phyloP scores from a whole-genome alignment of 1,139 yeast species.

The Hyphopichia burtonii region DNA sequence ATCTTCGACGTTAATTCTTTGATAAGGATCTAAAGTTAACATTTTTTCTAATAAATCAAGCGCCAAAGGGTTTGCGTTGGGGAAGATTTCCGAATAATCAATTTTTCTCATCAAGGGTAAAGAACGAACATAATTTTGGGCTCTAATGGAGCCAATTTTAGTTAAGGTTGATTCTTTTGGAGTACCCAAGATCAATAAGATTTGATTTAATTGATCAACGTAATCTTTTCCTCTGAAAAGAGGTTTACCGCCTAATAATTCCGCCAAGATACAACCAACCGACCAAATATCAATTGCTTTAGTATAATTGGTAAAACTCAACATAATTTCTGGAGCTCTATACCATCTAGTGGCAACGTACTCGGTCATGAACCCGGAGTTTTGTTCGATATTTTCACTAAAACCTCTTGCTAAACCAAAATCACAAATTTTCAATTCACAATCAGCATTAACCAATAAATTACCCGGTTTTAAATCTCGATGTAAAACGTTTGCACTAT shows the following conservation, averaged over 20 bases:
- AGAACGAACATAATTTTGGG: slow-evolving; percentile 88
- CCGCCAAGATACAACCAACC: slow-evolving; percentile 94
- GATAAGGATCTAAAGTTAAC: slow-evolving; percentile 85
- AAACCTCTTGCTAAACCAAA: slow-evolving; percentile 94
- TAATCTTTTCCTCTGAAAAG: slow-evolving; percentile 92
- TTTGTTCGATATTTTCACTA: slow-evolving; percentile 77
- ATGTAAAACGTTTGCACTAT: slow-evolving; percentile 86
- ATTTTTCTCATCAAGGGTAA: slow-evolving; percentile 81
- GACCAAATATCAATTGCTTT: slow-evolving; percentile 98
- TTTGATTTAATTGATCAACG: slow-evolving; percentile 91
- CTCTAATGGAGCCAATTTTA: slow-evolving; percentile 84
- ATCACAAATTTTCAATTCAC: slow-evolving; percentile 88
- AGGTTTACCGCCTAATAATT: slow-evolving; percentile 87
- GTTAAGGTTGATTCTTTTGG: slow-evolving; percentile 82
- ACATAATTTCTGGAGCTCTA: slow-evolving; percentile 96
- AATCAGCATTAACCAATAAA: slow-evolving; percentile 82
- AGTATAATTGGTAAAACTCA: slow-evolving; percentile 87
- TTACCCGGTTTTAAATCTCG: slow-evolving; percentile 90
- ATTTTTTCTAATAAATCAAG: slow-evolving; percentile 77
- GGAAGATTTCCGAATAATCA: slow-evolving; percentile 72
- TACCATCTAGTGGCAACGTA: slow-evolving; percentile 99
- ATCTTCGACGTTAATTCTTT: slow-evolving; percentile 83
- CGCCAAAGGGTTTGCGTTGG: slow-evolving; percentile 84
- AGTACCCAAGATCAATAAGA: slow-evolving; percentile 81
- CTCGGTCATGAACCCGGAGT: slow-evolving; percentile 90